Percentiles rank a stretch among this genome's conserved stretches.
Conservation (phyloP, 257 asterid genomes). For the Solanum piurae region DNA sequence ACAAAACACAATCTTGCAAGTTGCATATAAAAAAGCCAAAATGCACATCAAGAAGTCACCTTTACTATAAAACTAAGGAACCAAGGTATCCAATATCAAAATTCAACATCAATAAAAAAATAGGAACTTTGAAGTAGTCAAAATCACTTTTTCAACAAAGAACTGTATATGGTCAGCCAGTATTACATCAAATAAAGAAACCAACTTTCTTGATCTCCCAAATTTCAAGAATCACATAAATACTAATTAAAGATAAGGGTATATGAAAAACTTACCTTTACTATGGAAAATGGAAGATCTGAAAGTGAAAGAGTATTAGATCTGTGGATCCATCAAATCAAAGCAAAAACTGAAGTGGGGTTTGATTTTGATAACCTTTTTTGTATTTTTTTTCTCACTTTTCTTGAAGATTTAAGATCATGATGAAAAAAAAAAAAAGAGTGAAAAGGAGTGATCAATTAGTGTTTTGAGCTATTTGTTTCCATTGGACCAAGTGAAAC, state of each 20-base stretch:
- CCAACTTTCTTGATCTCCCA: neutral
- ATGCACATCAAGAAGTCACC: neutral
- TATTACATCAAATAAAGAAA: conserved; percentile 5
- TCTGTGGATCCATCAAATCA: conserved; percentile 56
- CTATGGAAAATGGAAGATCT: conserved; percentile 30
- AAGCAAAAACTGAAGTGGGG: neutral
- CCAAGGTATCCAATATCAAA: neutral
- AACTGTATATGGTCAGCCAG: conserved; percentile 18
- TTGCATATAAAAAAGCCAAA: neutral
- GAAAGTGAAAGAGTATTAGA: conserved; percentile 44
- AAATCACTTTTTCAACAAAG: conserved; percentile 17
- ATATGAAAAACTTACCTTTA: conserved; percentile 25
- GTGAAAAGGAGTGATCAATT: neutral
- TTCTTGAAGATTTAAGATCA: conserved; percentile 15
- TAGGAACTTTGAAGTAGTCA: conserved; percentile 15
- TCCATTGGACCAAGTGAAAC: conserved; percentile 14
- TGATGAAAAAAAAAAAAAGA: neutral
- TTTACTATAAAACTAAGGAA: conserved; percentile 1
- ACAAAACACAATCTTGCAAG: neutral
- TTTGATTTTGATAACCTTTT: neutral
- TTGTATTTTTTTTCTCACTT: neutral
- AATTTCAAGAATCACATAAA: neutral
- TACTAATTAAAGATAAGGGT: neutral
- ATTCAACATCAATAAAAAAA: conserved; percentile 19
- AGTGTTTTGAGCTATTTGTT: conserved; percentile 26